phyloP scores from a whole-genome alignment of 257 asterid genomes.

The Solanum dulcamara region DNA sequence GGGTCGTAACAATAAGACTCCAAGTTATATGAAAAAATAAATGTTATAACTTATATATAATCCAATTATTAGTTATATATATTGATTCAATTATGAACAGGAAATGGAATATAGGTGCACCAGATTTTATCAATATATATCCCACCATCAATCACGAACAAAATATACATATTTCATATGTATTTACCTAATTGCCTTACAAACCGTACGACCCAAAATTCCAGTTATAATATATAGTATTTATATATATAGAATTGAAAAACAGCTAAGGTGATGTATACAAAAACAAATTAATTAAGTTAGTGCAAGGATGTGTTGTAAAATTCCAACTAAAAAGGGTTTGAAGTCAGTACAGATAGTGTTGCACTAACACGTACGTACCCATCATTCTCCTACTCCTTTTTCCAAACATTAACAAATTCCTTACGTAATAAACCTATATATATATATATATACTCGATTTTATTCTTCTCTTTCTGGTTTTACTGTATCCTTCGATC shows the following conservation, averaged over 20 bases:
- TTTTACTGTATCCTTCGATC: neutral
- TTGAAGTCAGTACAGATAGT: neutral
- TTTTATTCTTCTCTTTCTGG: neutral
- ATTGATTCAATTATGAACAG: neutral
- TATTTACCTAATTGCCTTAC: neutral
- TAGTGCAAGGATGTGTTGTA: neutral
- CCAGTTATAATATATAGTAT: neutral
- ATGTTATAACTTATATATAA: neutral
- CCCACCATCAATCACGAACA: neutral
- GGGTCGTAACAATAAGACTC: too few relatives aligned
- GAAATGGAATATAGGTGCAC: neutral
- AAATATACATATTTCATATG: neutral
- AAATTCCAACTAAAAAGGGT: neutral
- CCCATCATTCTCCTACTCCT: neutral
- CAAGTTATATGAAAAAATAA: neutral
- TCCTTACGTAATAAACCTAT: neutral
- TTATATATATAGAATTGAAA: neutral
- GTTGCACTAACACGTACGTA: neutral
- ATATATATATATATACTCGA: neutral
- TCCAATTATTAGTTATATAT: neutral
- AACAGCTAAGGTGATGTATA: neutral
- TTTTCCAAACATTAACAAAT: neutral
- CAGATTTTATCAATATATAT: neutral
- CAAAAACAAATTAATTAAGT: neutral
- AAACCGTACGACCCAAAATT: neutral